Conservation (phyloP, 768 basidiomycete species). For the Mycena olivaceomarginata region DNA sequence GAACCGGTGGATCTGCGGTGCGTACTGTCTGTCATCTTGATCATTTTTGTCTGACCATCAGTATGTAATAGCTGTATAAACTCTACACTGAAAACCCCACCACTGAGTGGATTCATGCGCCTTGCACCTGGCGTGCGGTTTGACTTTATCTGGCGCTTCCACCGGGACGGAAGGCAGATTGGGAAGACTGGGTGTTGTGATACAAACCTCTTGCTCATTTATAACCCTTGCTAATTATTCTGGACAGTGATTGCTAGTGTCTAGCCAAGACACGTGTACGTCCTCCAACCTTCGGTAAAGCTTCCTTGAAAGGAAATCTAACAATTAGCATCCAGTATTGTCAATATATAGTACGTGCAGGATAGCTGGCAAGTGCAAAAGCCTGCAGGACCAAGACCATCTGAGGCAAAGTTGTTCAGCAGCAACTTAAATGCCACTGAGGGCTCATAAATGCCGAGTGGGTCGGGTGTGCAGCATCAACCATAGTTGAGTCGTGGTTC, state of each 20-base stretch:
- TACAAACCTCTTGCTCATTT: background rate
- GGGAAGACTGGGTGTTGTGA: constrained; percentile 83
- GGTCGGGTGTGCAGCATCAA: too few species aligned
- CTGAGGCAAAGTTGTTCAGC: too few species aligned
- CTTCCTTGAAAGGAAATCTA: background rate
- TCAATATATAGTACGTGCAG: constrained; percentile 96
- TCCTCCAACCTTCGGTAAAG: constrained; percentile 14
- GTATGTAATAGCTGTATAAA: constrained; percentile 65
- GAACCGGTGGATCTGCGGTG: constrained; percentile 29
- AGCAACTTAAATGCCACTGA: too few species aligned
- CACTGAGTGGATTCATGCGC: constrained; percentile 75
- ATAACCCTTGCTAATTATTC: background rate
- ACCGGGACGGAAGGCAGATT: constrained; percentile 79
- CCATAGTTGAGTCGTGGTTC: too few species aligned
- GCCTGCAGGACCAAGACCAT: too few species aligned
- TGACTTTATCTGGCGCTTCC: constrained; percentile 67
- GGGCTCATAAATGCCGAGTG: too few species aligned
- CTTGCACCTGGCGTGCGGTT: constrained; percentile 65
- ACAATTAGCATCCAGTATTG: constrained; percentile 68
- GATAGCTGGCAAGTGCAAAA: constrained; percentile 72
- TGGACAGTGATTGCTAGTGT: constrained; percentile 90
- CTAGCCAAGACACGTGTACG: constrained; percentile 94
- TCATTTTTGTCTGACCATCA: background rate
- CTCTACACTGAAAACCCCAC: constrained; percentile 76
- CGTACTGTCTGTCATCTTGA: background rate